Base-by-base conservation (phyloP, 441 rosid genomes). In the Pelargonium exstipulatum region DNA sequence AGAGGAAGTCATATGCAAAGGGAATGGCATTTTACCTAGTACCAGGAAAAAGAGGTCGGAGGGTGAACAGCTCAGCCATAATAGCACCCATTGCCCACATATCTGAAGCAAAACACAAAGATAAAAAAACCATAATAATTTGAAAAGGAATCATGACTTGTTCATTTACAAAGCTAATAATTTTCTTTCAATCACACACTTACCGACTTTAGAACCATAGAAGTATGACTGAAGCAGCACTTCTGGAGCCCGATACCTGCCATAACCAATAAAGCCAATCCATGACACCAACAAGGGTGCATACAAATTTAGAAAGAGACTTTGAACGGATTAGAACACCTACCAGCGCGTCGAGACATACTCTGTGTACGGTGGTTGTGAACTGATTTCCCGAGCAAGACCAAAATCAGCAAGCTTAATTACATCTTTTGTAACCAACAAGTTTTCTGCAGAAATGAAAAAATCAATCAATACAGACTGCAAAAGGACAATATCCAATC, bases 41-140 rank as follows among this genome's bases (percentile, higher is more conserved):
- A 68, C 99, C 99, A 9, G 99, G 98, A 62, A 92, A 92, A 62
- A 95, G 97, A 68, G 99, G 99, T 62, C 87, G 86, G 12, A 95
- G 86, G 63, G 86, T 77, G 62, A 95, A 81, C 77, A 95, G 64
- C 75, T 95, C 97, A 20, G 97, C 91, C 88, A 95, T 85, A 40
- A 92, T 92, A 65, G 99, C 99, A 40, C 99, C 96, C 98, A 95
- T 95, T 10, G 97, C 99, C 98, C 99, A 95, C 96, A 95, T 89
- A 81, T 95, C 98, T 95, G 85, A 3, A 66, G 17, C 43, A 18
- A 14, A 32, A 32, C 24, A 24, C 29, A 24, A 24, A 24, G 29
- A 24, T 24, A 24, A 24, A 24, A 24, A 24, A 0, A 24, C 3
- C 29, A 24, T 24, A 24, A 0, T 24, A 24, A 32, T 32, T 32